Evolutionary conservation across 768 basidiomycete species (phyloP), one percentile per base, ranked within the genome.

Genomic region (Amanita exitialis): DNA sequence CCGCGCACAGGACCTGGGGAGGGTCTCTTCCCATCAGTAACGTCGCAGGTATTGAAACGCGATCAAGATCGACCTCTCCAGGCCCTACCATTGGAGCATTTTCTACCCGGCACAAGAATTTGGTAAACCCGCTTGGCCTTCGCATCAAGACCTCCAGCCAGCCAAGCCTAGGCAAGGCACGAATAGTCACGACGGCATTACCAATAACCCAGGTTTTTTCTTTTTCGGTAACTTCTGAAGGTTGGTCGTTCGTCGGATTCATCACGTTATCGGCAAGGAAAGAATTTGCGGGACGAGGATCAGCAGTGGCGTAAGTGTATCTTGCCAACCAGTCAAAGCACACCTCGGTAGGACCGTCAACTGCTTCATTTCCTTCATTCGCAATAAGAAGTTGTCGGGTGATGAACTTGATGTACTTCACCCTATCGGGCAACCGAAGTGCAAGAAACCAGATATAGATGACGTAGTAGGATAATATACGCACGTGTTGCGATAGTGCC

Each of bases 251-350:
- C 44, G 66, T 66, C 1, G 79, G 73, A 44, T 78, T 79, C 77
- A 85, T 83, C 46, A 95, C 74, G 47, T 93, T 79, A 32, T 93
- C 86, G 54, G 76, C 79, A 49, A 97, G 75, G 46, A 84, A 73
- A 1, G 90, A 90, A 28, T 74, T 76, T 1, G 91, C 80, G 2
- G 95, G 91, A 13, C 88, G 80, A 1, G 95, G 94, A 61, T 96
- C 93, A 13, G 92, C 91, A 59, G 86, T 92, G 12, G 85, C 91
- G 59, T 94, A 97, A 0, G 95, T 86, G 62, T 96, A 96, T 15
- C 96, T 77, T 8, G 91, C 86, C 15, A 99, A 75, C 92, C 94
- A 98, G 64, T 99, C 96, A 61, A 98, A 94, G 66, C 91, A 95
- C 32, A 98, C 95, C 62, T 97, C 91, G 0, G 93, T 90, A 23